A percentile compares a stretch with the other conserved stretches of the same genome.
Evolutionary conservation across 768 basidiomycete genomes (phyloP).

Genomic region (Lactarius psammicola): DNA sequence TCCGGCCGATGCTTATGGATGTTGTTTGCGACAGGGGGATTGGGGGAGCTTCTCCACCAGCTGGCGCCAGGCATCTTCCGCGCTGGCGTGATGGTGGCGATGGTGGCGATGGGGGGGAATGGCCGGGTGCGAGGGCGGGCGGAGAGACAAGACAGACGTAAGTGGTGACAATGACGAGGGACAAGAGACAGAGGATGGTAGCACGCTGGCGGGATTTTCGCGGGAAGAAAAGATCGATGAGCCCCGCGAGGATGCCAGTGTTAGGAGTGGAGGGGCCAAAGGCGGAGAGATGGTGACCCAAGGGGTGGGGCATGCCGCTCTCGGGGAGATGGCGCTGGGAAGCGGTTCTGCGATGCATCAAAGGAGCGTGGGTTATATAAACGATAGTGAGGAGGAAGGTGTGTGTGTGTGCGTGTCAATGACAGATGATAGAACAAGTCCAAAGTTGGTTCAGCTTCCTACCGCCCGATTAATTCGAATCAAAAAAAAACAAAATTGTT

Average conservation of each 20-base stretch:
- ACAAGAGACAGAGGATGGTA: slow-evolving; percentile 26
- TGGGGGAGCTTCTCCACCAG: slow-evolving; percentile 11
- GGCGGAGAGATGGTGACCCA: background rate
- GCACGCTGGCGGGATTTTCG: slow-evolving; percentile 25
- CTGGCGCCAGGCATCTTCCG: slow-evolving; percentile 21
- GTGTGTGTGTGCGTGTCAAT: background rate
- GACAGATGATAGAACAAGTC: slow-evolving; percentile 6
- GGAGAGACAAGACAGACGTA: slow-evolving; percentile 27
- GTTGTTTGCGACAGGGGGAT: slow-evolving; percentile 24
- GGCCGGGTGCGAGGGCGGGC: slow-evolving; percentile 10
- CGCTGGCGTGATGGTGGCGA: background rate
- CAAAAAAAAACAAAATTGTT: background rate
- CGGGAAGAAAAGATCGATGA: slow-evolving; percentile 22
- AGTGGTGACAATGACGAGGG: slow-evolving; percentile 18
- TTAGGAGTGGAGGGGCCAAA: background rate
- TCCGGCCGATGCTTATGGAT: slow-evolving; percentile 37
- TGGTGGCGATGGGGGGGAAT: background rate
- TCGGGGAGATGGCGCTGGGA: slow-evolving; percentile 20
- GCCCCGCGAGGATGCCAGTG: slow-evolving; percentile 1
- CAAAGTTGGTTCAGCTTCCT: background rate
- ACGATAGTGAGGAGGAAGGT: slow-evolving; percentile 1
- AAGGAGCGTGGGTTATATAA: slow-evolving; percentile 23
- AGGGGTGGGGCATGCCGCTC: slow-evolving; percentile 11
- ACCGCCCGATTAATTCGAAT: background rate
- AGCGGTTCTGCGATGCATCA: slow-evolving; percentile 25